phyloP scores from a whole-genome alignment of 164 flowering plant genomes.

The Sextonia rubra region DNA sequence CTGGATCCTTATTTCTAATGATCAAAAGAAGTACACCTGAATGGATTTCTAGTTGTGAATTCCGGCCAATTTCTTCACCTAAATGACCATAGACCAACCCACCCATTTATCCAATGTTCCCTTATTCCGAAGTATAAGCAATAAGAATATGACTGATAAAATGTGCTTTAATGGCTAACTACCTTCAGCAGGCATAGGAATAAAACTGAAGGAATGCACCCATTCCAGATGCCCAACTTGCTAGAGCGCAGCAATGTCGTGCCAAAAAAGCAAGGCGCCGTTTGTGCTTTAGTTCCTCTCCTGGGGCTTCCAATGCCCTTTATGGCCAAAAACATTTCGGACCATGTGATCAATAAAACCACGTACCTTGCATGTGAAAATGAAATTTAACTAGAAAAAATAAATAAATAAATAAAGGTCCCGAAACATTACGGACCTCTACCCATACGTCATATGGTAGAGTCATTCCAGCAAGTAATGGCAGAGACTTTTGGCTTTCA shows the following conservation, averaged over 20 bases:
- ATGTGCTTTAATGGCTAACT: conserved; percentile 12
- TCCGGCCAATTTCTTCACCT: background rate
- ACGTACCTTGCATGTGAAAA: background rate
- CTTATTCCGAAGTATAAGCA: background rate
- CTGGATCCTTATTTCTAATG: background rate
- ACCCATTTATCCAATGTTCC: background rate
- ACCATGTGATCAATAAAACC: background rate
- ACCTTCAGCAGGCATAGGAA: conserved; percentile 26
- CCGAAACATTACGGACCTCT: background rate
- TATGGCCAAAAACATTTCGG: background rate
- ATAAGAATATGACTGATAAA: background rate
- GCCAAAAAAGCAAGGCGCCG: conserved; percentile 43
- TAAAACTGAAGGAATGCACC: conserved; percentile 32
- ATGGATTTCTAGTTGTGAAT: background rate
- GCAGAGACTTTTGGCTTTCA: background rate
- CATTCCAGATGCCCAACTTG: conserved; percentile 39
- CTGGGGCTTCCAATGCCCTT: background rate
- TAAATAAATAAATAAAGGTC: background rate
- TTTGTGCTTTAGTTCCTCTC: background rate
- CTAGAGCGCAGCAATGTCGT: conserved; percentile 38
- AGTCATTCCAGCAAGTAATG: background rate
- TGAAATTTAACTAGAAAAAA: background rate
- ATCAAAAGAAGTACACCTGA: background rate
- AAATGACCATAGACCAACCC: background rate
- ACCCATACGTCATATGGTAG: background rate